Evolutionary conservation across 1,139 yeast genomes (phyloP).

Genomic region (Kurtzmaniella quercitrusa): DNA sequence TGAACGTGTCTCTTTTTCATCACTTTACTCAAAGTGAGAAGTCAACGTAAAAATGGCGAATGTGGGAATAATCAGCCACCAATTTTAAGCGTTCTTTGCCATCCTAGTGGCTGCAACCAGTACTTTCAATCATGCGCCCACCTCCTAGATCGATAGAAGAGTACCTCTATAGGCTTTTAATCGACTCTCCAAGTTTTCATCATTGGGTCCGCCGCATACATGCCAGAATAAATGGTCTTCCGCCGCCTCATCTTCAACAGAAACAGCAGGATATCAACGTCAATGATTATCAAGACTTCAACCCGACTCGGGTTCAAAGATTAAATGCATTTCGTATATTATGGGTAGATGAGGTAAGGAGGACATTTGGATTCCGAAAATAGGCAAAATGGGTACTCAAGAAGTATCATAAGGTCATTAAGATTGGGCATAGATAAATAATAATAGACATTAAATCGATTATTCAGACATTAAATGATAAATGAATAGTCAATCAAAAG

Average conservation of each 20-base stretch:
- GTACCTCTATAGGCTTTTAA: slow-evolving; percentile 41
- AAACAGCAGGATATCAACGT: slow-evolving; percentile 15
- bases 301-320: slow-evolving; percentile 53
- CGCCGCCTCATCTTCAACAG: slow-evolving; percentile 20
- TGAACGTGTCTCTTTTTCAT: slow-evolving; percentile 1
- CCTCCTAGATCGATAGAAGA: slow-evolving; percentile 46
- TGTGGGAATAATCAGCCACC: too few species aligned
- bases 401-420: slow-evolving; percentile 8
- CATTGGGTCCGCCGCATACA: slow-evolving; percentile 64
- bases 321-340: slow-evolving; percentile 59
- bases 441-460: too few species aligned
- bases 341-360: slow-evolving; percentile 61
- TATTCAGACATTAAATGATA: too few species aligned
- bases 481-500: too few species aligned
- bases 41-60: too few species aligned
- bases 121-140: slow-evolving; percentile 11
- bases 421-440: slow-evolving; percentile 4
- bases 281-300: slow-evolving; percentile 25
- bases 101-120: background rate
- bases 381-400: slow-evolving; percentile 12
- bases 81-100: too few species aligned
- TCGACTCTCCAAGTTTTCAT: slow-evolving; percentile 63
- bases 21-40: background rate
- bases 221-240: slow-evolving; percentile 62
- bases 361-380: slow-evolving; percentile 43